Evolutionary conservation across 1,284 basidiomycete genomes (phyloP), one percentile per base, ranked within the genome.

Genomic region (Cutaneotrichosporon curvatum): DNA sequence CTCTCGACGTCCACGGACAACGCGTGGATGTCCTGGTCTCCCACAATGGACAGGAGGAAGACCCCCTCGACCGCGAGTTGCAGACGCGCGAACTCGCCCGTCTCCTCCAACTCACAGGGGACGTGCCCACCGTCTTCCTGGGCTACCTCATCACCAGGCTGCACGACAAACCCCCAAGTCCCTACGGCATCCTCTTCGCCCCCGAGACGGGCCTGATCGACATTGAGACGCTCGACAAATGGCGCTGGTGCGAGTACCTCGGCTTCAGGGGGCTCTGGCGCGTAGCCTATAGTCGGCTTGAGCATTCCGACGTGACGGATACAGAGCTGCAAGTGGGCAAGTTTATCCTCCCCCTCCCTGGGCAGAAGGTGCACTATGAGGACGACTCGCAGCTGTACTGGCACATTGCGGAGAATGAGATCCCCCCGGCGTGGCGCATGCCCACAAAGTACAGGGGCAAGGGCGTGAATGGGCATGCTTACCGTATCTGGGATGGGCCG

Each of bases 71-170:
- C 68, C 81, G 91, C 55, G 85, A 92, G 66, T 71, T 95, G 35
- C 91, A 96, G 65, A 87, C 86, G 37, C 83, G 68, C 28, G 85
- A 85, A 60, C 74, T 95, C 35, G 91, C 85, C 1, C 75, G 82
- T 22, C 83, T 95, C 43, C 85, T 94, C 79, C 71, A 80, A 0
- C 76, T 76, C 19, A 75, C 81, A 3, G 82, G 83, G 56, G 85
- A 86, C 23, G 75, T 79, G 18, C 91, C 91, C 0, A 80, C 85
- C 12, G 78, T 94, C 36, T 95, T 91, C 75, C 74, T 95, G 15
- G 88, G 81, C 67, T 98, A 98, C 73, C 96, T 98, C 25, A 95
- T 95, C 71, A 99, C 98, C 9, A 98, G 80, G 0, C 74, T 98
- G 94, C 69, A 97, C 92, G 6, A 83, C 78, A 71, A 98, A 89